Base-by-base conservation (phyloP, 1,284 basidiomycete genomes). In the Polyporus tsugae region DNA sequence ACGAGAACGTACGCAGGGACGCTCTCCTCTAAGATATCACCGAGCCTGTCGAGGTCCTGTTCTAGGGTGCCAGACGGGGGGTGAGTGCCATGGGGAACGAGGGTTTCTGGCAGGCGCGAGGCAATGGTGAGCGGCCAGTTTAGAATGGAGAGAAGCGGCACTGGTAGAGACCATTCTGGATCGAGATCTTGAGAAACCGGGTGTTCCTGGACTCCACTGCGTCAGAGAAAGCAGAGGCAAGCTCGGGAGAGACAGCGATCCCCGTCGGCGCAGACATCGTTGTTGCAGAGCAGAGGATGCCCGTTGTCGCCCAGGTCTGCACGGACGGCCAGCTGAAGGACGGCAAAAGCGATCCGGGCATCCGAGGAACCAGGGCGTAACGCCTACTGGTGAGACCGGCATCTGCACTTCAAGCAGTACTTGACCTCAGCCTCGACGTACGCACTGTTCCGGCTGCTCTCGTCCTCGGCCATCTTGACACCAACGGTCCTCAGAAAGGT, bases 141-240 rank as follows among this genome's bases (percentile, higher is more conserved):
- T 52, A 68, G 71, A 68, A 66, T 70, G 72, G 64, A 74, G 72
- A 70, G 60, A 68, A 57, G 55, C 17, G 33, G 22, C 38, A 78
- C 71, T 64, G 39, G 60, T 63, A 74, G 66, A 79, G 79, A 94
- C 93, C 93, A 78, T 94, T 88, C 72, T 82, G 80, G 76, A 95
- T 93, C 55, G 84, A 84, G 69, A 95, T 83, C 79, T 92, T 93
- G 81, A 95, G 81, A 79, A 94, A 94, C 52, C 93, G 86, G 65
- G 85, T 81, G 60, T 80, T 75, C 67, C 79, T 82, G 1, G 84
- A 80, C 59, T 85, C 82, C 22, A 89, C 78, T 6, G 90, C 89
- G 53, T 84, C 76, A 17, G 90, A 84, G 76, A 93, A 94, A 13
- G 78, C 79, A 4, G 83, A 66, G 76, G 82, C 73, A 52, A 92